phyloP scores from a whole-genome alignment of 225 moss, liverwort and hornwort species.

The Antitrichia curtipendula region DNA sequence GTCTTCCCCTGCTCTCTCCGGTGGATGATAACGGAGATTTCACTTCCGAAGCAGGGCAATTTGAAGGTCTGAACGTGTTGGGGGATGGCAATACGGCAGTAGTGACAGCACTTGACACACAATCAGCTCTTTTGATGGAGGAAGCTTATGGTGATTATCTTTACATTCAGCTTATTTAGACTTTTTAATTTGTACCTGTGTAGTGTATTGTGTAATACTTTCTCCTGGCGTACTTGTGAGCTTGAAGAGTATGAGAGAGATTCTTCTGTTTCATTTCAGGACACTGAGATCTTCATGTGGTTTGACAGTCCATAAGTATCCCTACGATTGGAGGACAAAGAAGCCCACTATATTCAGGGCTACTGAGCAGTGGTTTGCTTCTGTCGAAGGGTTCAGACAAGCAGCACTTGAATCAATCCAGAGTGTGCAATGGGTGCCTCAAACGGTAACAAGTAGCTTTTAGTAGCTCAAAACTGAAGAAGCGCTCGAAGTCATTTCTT shows the following conservation, averaged over 20 bases:
- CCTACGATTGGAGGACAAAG: slow-evolving; percentile 98
- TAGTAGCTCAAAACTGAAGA: background rate
- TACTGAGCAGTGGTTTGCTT: slow-evolving; percentile 99
- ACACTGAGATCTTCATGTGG: background rate
- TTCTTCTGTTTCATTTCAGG: background rate
- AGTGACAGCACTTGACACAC: slow-evolving; percentile 67
- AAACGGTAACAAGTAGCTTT: slow-evolving; percentile 31
- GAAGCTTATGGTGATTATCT: slow-evolving; percentile 85
- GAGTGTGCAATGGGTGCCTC: slow-evolving; percentile 82
- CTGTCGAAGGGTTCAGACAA: slow-evolving; percentile 87
- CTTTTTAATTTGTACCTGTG: background rate
- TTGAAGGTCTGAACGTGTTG: slow-evolving; percentile 76
- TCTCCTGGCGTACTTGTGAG: background rate
- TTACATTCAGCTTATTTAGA: slow-evolving; percentile 3
- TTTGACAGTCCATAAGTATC: slow-evolving; percentile 88
- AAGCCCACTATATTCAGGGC: slow-evolving; percentile 98
- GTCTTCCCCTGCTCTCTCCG: slow-evolving; percentile 74
- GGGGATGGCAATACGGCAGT: slow-evolving; percentile 80
- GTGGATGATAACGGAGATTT: slow-evolving; percentile 97
- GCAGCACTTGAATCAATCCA: slow-evolving; percentile 73
- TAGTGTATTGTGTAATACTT: background rate
- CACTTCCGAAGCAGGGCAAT: slow-evolving; percentile 84
- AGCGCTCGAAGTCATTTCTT: background rate
- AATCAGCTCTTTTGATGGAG: slow-evolving; percentile 70
- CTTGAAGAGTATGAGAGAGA: background rate